Conservation (phyloP, 2,329 filamentous ascomycete genomes). For the Lachnellula cervina region DNA sequence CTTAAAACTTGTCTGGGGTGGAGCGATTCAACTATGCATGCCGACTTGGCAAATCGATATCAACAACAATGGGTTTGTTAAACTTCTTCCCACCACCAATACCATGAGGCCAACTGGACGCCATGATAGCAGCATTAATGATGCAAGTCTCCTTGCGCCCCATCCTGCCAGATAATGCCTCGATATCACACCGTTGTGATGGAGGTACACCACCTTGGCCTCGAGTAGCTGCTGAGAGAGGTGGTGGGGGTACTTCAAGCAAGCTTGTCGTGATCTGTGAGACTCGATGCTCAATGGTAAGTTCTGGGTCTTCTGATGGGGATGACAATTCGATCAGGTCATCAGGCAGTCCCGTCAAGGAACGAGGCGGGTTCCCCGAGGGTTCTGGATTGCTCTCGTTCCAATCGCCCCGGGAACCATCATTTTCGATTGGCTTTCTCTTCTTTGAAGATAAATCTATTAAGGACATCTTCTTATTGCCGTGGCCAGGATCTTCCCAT, state of each 20-base stretch:
- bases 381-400: not conserved
- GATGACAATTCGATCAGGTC: not conserved
- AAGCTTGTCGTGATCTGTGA: conserved; percentile 8
- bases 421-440: conserved; percentile 41
- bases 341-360: not conserved
- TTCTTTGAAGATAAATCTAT: conserved; percentile 53
- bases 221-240: conserved; percentile 24
- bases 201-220: conserved; percentile 39
- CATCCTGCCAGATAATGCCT: conserved; percentile 37
- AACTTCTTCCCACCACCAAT: conserved; percentile 54
- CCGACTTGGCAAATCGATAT: conserved; percentile 66
- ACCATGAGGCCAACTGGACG: conserved; percentile 59
- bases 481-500: conserved; percentile 57
- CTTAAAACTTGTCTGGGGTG: too few species aligned
- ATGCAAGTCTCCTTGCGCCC: conserved; percentile 61
- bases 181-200: conserved; percentile 39
- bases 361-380: not conserved
- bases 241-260: conserved; percentile 11
- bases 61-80: conserved; percentile 80
- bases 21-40: too few species aligned
- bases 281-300: conserved; percentile 3
- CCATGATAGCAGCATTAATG: conserved; percentile 74
- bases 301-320: not conserved
- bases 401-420: conserved; percentile 31
- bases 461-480: conserved; percentile 55